phyloP scores from a whole-genome alignment of 352 stramenopile genomes.

The Pythium insidiosum region DNA sequence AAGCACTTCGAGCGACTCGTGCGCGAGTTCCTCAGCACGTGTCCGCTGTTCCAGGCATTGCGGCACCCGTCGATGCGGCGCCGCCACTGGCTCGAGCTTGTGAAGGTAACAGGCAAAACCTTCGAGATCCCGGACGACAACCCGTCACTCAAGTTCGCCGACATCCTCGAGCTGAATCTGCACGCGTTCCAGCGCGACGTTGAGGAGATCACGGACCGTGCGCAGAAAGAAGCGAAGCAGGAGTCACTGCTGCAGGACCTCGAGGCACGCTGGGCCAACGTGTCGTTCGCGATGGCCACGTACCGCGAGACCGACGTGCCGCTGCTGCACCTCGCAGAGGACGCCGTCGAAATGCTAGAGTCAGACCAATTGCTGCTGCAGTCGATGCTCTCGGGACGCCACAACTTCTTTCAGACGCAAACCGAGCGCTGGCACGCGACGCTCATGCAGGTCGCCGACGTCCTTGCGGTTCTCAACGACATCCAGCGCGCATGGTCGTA shows the following conservation, averaged over 20 bases:
- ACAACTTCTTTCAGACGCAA: constrained; percentile 63
- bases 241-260: constrained; percentile 78
- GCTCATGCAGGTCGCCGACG: constrained; percentile 76
- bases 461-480: constrained; percentile 80
- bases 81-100: constrained; percentile 69
- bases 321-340: constrained; percentile 86
- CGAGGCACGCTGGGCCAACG: constrained; percentile 60
- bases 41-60: constrained; percentile 70
- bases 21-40: constrained; percentile 71
- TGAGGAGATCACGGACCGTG: constrained; percentile 88
- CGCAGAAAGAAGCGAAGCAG: constrained; percentile 89
- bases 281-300: constrained; percentile 69
- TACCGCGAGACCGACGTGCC: constrained; percentile 87
- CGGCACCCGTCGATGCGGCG: constrained; percentile 67
- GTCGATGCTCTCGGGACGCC: constrained; percentile 79
- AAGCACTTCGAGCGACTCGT: constrained; percentile 76
- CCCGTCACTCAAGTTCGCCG: constrained; percentile 54
- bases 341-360: constrained; percentile 92
- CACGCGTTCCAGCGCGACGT: constrained; percentile 77
- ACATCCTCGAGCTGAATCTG: constrained; percentile 78
- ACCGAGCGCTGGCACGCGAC: constrained; percentile 46
- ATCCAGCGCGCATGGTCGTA: constrained; percentile 96
- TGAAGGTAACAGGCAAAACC: constrained; percentile 36
- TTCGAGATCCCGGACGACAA: constrained; percentile 69
- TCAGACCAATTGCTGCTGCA: constrained; percentile 93